Evolutionary conservation across 2,329 filamentous ascomycete species (phyloP).

Genomic region (Bipolaris zeicola): DNA sequence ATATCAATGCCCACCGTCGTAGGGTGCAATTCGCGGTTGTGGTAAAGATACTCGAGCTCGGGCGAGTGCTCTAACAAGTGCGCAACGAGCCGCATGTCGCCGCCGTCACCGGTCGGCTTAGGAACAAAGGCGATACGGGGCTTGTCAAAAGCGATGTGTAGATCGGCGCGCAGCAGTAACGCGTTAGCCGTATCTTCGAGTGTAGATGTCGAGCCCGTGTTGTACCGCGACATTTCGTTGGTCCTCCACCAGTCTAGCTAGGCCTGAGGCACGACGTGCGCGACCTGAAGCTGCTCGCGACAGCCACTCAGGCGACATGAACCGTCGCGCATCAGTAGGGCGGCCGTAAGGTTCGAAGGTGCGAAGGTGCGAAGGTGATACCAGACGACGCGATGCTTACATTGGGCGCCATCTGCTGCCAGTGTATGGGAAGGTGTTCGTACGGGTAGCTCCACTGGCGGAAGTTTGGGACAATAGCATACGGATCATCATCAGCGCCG

Average conservation of each 20-base stretch:
- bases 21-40: constrained; percentile 14
- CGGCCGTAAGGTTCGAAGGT: constrained; percentile 10
- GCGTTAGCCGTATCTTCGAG: constrained; percentile 14
- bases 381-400: not conserved
- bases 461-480: constrained; percentile 12
- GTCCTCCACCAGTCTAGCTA: constrained; percentile 14
- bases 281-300: constrained; percentile 11
- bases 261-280: constrained; percentile 11
- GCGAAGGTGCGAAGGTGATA: not conserved
- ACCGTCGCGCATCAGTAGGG: constrained; percentile 10
- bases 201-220: not conserved
- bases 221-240: constrained; percentile 13
- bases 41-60: constrained; percentile 17
- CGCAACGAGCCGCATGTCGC: constrained; percentile 6
- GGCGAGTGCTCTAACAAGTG: constrained; percentile 2
- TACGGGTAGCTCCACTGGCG: constrained; percentile 11
- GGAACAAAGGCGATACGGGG: constrained; percentile 21
- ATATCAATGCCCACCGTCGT: constrained; percentile 9
- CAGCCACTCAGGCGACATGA: constrained; percentile 10
- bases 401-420: constrained; percentile 4
- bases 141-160: constrained; percentile 25
- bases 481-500: constrained; percentile 7
- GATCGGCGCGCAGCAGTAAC: constrained; percentile 19
- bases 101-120: constrained; percentile 12
- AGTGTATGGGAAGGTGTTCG: constrained; percentile 7